phyloP scores from a whole-genome alignment of 768 basidiomycete genomes.

The Plicaturopsis crispa region DNA sequence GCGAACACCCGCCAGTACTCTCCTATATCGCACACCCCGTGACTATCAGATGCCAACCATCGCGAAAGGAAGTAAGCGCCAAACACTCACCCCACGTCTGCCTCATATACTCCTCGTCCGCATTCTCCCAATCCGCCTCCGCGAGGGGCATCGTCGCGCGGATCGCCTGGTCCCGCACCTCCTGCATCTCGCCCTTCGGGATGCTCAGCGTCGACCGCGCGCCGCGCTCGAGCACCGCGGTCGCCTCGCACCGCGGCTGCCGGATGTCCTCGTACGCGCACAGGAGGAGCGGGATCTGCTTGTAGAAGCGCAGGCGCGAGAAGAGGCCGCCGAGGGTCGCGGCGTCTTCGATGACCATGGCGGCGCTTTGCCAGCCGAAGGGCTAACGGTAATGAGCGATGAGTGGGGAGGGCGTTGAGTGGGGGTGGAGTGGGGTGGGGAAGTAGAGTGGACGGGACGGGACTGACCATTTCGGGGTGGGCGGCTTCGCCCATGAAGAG shows the following conservation, averaged over 20 bases:
- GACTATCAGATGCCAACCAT: too few species aligned
- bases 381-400: too few species aligned
- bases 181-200: slow-evolving; percentile 32
- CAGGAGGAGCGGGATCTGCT: slow-evolving; percentile 45
- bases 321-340: slow-evolving; percentile 55
- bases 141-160: too few species aligned
- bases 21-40: too few species aligned
- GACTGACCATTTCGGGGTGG: slow-evolving; percentile 48
- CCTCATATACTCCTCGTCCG: too few species aligned
- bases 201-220: slow-evolving; percentile 38
- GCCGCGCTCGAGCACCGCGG: slow-evolving; percentile 32
- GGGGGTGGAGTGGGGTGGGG: too few species aligned
- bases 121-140: too few species aligned
- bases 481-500: slow-evolving; percentile 50
- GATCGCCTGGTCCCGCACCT: slow-evolving; percentile 34
- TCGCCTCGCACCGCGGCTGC: slow-evolving; percentile 33
- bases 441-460: too few species aligned
- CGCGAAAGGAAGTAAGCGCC: too few species aligned
- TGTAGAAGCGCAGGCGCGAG: slow-evolving; percentile 37
- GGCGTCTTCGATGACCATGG: slow-evolving; percentile 52
- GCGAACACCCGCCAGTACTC: slow-evolving; percentile 39
- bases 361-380: slow-evolving; percentile 38
- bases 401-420: too few species aligned
- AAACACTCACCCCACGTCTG: too few species aligned
- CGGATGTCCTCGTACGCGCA: slow-evolving; percentile 53